Percentiles rank a stretch among this genome's conserved stretches.
Conservation (phyloP, 345 rosid genomes). For the Rhodomyrtus tomentosa region DNA sequence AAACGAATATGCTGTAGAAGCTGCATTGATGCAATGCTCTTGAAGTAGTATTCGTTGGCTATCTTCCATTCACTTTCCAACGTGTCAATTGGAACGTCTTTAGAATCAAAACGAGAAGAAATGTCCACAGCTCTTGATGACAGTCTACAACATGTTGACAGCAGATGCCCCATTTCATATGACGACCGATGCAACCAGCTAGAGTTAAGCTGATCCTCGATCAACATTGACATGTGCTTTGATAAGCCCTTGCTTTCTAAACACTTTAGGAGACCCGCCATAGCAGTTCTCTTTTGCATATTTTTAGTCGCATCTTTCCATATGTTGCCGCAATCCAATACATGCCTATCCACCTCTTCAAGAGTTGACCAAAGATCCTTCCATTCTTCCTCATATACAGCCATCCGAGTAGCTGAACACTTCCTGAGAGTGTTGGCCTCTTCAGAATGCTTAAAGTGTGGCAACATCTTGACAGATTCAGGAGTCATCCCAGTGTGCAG, state of each 20-base stretch:
- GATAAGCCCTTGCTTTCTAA: slow-evolving; percentile 69
- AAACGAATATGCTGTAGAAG: slow-evolving; percentile 46
- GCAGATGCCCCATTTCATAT: slow-evolving; percentile 54
- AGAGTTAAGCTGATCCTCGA: slow-evolving; percentile 35
- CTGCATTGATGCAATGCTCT: slow-evolving; percentile 72
- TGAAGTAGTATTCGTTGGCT: slow-evolving; percentile 64
- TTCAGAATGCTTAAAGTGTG: slow-evolving; percentile 16
- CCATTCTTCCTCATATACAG: slow-evolving; percentile 38
- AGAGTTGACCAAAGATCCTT: slow-evolving; percentile 36
- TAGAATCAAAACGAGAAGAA: slow-evolving; percentile 12
- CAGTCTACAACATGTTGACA: slow-evolving; percentile 24
- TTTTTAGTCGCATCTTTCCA: slow-evolving; percentile 55
- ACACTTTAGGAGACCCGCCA: slow-evolving; percentile 61
- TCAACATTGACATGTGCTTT: slow-evolving; percentile 54
- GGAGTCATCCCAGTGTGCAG: slow-evolving; percentile 19
- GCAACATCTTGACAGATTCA: neutral
- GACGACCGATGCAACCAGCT: slow-evolving; percentile 61
- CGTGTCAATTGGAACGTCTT: slow-evolving; percentile 11
- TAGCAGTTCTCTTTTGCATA: slow-evolving; percentile 56
- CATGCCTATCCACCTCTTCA: slow-evolving; percentile 29
- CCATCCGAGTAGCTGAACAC: slow-evolving; percentile 9
- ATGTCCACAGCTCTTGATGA: slow-evolving; percentile 8
- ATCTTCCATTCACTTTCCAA: slow-evolving; percentile 46
- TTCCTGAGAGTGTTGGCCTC: slow-evolving; percentile 11
- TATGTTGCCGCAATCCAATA: slow-evolving; percentile 41